Evolutionary conservation across 2,329 filamentous ascomycete genomes (phyloP), one percentile per base, ranked within the genome.

Genomic region (Nannizziopsis barbatae): DNA sequence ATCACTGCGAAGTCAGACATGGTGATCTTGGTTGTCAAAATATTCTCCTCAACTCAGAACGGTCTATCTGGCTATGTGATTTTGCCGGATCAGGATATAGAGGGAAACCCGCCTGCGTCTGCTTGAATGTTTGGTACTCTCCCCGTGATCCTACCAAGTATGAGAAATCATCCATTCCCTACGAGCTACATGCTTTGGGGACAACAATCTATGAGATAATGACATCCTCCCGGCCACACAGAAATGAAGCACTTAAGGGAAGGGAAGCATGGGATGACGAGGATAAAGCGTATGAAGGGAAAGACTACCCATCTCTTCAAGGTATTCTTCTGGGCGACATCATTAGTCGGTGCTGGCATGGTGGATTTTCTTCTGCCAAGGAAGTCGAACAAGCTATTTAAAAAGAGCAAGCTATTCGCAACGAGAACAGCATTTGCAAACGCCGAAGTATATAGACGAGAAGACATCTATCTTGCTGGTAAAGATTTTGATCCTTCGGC

Each of bases 141-240:
- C 48, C 45, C 42, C 48, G 44, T 22, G 39, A 44, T 27, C 22
- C 7, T 15, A 32, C 33, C 12, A 33, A 43, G 32, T 20, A 48
- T 9, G 27, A 22, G 37, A 33, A 40, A 20, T 36, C 45, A 11
- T 48, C 39, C 12, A 39, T 51, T 15, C 17, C 17, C n/a, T 42
- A 37, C 18, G 48, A 47, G 27, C 20, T 50, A 8, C 48, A 50
- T 22, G 36, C 43, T 9, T 32, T 50, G 31, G 48, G 48, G 12
- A 46, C 42, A n/a, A 50, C 42, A 8, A 49, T 49, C 39, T 47
- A 50, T 38, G 48, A 50, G 43, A 50, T 50, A 17, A 32, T 50
- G 3, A 50, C 48, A n/a, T 42, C 48, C n/a, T 35, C 6, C 10
- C 42, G 42, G 6, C 48, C 48, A 3, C 38, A 44, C 20, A n/a